Percentiles rank a stretch among this genome's conserved stretches.
These are phyloP conservation scores for Colletotrichum echinochloae DNA, from an alignment of 2,329 filamentous ascomycete genomes.

Conservation along the genomic window DNA sequence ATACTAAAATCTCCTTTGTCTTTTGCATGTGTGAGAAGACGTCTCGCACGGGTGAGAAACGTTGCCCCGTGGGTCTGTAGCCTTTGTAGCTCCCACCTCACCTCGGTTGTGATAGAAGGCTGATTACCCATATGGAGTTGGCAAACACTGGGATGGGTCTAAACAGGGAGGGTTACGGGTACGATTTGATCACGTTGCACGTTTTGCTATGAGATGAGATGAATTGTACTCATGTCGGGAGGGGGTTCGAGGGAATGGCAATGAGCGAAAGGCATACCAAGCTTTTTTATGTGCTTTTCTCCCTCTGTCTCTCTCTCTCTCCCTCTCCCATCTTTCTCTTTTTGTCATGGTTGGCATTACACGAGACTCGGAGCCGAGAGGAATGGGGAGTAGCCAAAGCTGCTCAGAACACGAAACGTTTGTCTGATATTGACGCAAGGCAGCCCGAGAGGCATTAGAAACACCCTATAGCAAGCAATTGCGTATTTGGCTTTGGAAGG, in stretches of 20 bases:
- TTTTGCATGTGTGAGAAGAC: slow-evolving; percentile 26
- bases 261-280: background rate
- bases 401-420: background rate
- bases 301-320: no score
- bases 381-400: background rate
- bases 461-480: slow-evolving; percentile 37
- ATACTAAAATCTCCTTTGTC: slow-evolving; percentile 22
- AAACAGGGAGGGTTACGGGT: background rate
- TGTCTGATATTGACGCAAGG: background rate
- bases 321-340: no score
- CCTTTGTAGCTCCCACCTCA: background rate
- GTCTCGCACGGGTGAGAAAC: slow-evolving; percentile 11
- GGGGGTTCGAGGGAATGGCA: no score
- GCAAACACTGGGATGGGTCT: background rate
- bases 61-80: background rate
- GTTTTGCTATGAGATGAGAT: slow-evolving; percentile 26
- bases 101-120: background rate
- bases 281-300: background rate
- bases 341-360: background rate
- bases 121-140: background rate
- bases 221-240: slow-evolving; percentile 8
- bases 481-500: background rate
- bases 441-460: slow-evolving; percentile 10
- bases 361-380: background rate
- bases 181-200: slow-evolving; percentile 12